Evolutionary conservation across 139 green algal genomes (phyloP).

Genomic region (Limnomonas spitsbergensis): DNA sequence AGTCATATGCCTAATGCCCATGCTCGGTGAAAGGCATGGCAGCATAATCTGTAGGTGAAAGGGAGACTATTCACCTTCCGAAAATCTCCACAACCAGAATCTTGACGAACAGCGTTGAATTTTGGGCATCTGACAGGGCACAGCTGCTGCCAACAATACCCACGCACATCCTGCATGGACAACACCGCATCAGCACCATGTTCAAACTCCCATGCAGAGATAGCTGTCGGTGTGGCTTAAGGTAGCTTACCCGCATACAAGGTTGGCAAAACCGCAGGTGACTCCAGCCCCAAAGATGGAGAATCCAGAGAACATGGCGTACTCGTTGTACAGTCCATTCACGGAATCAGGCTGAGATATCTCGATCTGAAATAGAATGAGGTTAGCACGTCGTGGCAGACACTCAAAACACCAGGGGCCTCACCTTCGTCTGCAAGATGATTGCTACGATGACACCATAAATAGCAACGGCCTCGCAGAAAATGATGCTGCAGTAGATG

Average conservation of each 20-base stretch:
- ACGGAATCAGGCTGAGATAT: neutral
- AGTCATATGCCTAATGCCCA: too few relatives aligned
- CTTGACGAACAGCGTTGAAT: slow-evolving; percentile 98
- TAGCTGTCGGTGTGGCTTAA: too few relatives aligned
- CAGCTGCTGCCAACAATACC: slow-evolving; percentile 93
- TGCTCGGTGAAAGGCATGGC: too few relatives aligned
- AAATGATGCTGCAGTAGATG: slow-evolving; percentile 84
- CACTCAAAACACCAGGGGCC: too few relatives aligned
- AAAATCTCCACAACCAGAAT: slow-evolving; percentile 99
- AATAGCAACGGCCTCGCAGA: slow-evolving; percentile 98
- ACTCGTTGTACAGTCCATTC: slow-evolving; percentile 38
- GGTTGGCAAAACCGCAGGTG: slow-evolving; percentile 92
- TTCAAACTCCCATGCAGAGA: too few relatives aligned
- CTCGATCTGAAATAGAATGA: neutral
- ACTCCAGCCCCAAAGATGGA: slow-evolving; percentile 91
- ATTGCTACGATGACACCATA: slow-evolving; percentile 99
- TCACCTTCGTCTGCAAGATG: slow-evolving; percentile 95
- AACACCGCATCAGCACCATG: slow-evolving; percentile 1
- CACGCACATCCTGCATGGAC: slow-evolving; percentile 84
- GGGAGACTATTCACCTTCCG: slow-evolving; percentile 65
- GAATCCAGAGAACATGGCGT: slow-evolving; percentile 81
- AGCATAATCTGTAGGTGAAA: too few relatives aligned
- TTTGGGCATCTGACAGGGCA: slow-evolving; percentile 94
- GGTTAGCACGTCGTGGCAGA: too few relatives aligned
- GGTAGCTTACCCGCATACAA: slow-evolving; percentile 86